Conservation (phyloP, 345 rosid species). For the Dimocarpus longan region DNA sequence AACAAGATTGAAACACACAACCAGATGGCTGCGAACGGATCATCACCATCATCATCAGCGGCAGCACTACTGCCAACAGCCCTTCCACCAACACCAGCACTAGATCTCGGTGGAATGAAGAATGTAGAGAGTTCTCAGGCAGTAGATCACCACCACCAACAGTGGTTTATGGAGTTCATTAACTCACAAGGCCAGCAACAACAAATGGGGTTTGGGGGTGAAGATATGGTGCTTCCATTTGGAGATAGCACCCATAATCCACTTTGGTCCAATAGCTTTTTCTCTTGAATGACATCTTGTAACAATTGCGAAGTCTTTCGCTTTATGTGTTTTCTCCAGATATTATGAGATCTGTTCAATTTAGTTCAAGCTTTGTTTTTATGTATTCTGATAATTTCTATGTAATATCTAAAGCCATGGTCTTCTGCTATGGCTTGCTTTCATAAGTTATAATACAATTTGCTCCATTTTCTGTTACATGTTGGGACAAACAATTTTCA, state of each 20-base stretch:
- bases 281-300: neutral
- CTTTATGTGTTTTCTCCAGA: neutral
- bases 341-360: neutral
- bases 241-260: constrained; percentile 9
- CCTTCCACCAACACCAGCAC: neutral
- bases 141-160: constrained; percentile 15
- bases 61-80: neutral
- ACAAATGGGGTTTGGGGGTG: constrained; percentile 25
- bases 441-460: too few relatives aligned
- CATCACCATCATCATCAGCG: neutral
- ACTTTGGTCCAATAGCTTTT: constrained; percentile 26
- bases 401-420: too few relatives aligned
- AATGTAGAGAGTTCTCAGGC: neutral
- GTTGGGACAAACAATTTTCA: too few relatives aligned
- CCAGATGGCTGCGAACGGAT: neutral
- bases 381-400: neutral
- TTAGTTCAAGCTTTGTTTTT: neutral
- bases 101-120: too few relatives aligned
- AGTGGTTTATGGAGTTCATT: constrained; percentile 34
- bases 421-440: too few relatives aligned
- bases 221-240: constrained; percentile 33
- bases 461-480: too few relatives aligned
- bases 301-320: neutral
- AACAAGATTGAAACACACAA: constrained; percentile 2
- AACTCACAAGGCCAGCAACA: constrained; percentile 23